Evolutionary conservation across 2,329 filamentous ascomycete species (phyloP), one percentile per base, ranked within the genome.

Genomic region (Pestalotiopsis sp.): DNA sequence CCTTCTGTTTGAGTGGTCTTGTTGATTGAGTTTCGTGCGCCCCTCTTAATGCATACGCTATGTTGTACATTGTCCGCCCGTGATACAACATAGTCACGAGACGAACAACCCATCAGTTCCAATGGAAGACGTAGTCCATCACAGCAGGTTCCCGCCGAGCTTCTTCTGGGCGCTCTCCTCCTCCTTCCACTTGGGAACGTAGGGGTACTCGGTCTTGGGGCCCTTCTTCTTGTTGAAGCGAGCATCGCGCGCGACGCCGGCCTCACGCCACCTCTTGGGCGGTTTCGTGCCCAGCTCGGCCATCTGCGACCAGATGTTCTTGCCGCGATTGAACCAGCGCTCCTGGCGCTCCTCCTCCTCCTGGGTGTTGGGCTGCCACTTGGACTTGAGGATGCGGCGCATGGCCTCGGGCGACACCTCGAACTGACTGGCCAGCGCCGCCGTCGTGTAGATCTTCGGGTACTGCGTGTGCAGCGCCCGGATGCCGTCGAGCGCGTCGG

Each of bases 401-500:
- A 98, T 92, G 0, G 90, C 93, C 77, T 99, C 96, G 2, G 92
- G 85, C 0, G 94, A 94, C n/a, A 98, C 85, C 78, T 94, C 85
- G 80, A 98, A 99, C 73, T 94, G 89, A 1, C 89, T 76, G 0
- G 95, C 89, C 14, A 98, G 88, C 40, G 89, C 85, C 17, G 85
- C 79, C 0, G 92, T 97, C 3, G 91, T 92, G 81, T 94, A 98
- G 67, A 86, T 85, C 2, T 91, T 86, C 0, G 95, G 94, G 70
- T 94, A 91, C 73, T 94, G 90, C 30, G 86, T 82, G 78, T 98
- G 89, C 40, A 99, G 84, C 22, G 92, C 91, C 56, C 94, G 90
- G 73, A 99, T 97, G 56, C 94, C 94, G n/a, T 92, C 91, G 39
- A 98, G 84, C 1, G 94, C 94, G 78, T 98, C 95, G 0, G 96